Evolutionary conservation across 495 filamentous ascomycete species (phyloP).

Genomic region (Aspergillus diversus): DNA sequence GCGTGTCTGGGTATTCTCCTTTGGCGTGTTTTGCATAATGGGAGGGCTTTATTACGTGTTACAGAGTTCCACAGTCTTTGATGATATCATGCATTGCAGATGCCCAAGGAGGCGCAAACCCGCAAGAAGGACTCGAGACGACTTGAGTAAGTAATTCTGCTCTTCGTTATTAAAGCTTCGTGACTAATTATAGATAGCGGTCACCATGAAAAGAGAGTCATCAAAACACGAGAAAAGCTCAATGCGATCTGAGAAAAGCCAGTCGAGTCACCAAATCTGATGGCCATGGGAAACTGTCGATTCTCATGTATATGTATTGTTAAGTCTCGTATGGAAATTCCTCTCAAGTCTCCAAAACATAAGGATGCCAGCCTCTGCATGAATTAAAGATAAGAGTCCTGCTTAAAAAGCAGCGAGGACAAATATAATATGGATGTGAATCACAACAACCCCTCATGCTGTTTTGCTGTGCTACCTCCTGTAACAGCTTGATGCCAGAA

Average conservation of each 20-base stretch:
- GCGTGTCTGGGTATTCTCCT: slow-evolving; percentile 87
- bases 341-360: not conserved
- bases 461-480: no score
- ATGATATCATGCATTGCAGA: slow-evolving; percentile 92
- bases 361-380: not conserved
- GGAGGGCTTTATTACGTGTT: slow-evolving; percentile 73
- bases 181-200: slow-evolving; percentile 5
- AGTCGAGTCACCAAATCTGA: not conserved
- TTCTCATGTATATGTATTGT: not conserved
- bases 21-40: slow-evolving; percentile 79
- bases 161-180: slow-evolving; percentile 2
- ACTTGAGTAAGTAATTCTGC: slow-evolving; percentile 65
- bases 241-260: not conserved
- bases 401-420: no score
- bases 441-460: no score
- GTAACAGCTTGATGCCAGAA: no score
- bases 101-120: slow-evolving; percentile 66
- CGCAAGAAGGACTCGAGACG: slow-evolving; percentile 72
- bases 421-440: no score
- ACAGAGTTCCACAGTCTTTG: slow-evolving; percentile 74
- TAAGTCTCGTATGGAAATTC: not conserved
- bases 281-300: not conserved
- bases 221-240: not conserved
- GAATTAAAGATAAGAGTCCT: no score
- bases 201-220: not conserved